phyloP scores from a whole-genome alignment of 2,329 filamentous ascomycete species.

The Phoma sp. region DNA sequence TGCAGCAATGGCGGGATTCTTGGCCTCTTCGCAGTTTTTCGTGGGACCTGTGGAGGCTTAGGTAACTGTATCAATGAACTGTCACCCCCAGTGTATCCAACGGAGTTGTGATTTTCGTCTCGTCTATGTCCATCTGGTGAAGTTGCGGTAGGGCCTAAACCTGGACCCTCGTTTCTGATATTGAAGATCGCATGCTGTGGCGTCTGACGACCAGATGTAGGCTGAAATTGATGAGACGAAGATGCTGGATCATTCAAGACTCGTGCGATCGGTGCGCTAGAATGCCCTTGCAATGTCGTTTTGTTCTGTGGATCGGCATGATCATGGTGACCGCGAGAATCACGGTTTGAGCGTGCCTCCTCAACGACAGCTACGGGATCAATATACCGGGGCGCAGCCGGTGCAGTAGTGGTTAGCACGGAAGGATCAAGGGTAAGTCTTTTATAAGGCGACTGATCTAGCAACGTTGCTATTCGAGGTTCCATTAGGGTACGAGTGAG shows the following conservation, averaged over 20 bases:
- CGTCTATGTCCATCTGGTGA: slow-evolving; percentile 31
- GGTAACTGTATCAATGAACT: slow-evolving; percentile 47
- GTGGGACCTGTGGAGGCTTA: slow-evolving; percentile 46
- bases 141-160: slow-evolving; percentile 32
- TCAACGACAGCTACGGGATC: slow-evolving; percentile 23
- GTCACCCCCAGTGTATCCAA: slow-evolving; percentile 24
- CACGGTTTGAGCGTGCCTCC: slow-evolving; percentile 11
- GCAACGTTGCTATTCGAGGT: slow-evolving; percentile 38
- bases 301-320: slow-evolving; percentile 10
- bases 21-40: slow-evolving; percentile 43
- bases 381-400: slow-evolving; percentile 21
- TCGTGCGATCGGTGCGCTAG: slow-evolving; percentile 45
- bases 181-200: slow-evolving; percentile 35
- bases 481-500: slow-evolving; percentile 25
- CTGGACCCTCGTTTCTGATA: slow-evolving; percentile 37
- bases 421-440: slow-evolving; percentile 24
- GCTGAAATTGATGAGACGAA: slow-evolving; percentile 19
- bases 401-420: slow-evolving; percentile 14
- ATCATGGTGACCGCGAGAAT: slow-evolving; percentile 10
- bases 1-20: slow-evolving; percentile 61
- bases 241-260: slow-evolving; percentile 41
- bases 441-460: slow-evolving; percentile 28
- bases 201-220: slow-evolving; percentile 15
- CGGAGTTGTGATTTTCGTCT: slow-evolving; percentile 24
- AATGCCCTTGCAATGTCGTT: slow-evolving; percentile 17